phyloP scores from a whole-genome alignment of 208 protist species.

The Acanthamoeba royreba region DNA sequence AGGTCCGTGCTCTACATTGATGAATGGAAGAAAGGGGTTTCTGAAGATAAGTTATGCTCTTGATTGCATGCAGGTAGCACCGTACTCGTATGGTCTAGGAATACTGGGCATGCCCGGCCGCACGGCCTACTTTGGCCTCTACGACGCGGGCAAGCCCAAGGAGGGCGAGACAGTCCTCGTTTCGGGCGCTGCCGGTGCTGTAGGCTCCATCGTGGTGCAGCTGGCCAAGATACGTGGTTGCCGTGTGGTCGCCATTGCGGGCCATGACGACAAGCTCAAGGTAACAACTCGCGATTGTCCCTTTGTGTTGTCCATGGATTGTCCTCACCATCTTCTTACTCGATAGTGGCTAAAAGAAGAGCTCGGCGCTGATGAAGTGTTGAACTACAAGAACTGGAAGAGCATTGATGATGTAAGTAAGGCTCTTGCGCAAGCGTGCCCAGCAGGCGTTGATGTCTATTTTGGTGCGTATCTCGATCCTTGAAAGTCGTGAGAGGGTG shows the following conservation, averaged over 20 bases:
- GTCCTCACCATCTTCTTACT: too few species aligned
- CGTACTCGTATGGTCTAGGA: slow-evolving; percentile 7
- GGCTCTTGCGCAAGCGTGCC: slow-evolving; percentile 43
- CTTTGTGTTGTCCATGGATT: neutral
- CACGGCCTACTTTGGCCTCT: slow-evolving; percentile 46
- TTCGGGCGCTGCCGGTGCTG: slow-evolving; percentile 65
- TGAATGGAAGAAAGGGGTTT: too few species aligned
- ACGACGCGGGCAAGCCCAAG: slow-evolving; percentile 51
- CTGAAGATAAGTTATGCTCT: neutral
- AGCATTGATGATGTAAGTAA: slow-evolving; percentile 24
- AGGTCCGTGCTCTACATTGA: neutral
- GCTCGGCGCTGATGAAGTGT: slow-evolving; percentile 22
- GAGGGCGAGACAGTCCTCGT: slow-evolving; percentile 71
- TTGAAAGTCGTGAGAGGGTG: neutral
- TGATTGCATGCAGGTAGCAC: neutral
- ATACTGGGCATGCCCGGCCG: slow-evolving; percentile 40
- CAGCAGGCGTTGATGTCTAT: slow-evolving; percentile 76
- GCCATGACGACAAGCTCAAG: slow-evolving; percentile 59
- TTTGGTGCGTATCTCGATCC: slow-evolving; percentile 55
- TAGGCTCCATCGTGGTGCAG: slow-evolving; percentile 53
- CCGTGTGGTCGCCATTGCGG: slow-evolving; percentile 60
- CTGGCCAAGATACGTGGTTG: slow-evolving; percentile 55
- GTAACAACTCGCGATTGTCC: slow-evolving; percentile 30
- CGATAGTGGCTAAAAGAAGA: neutral
- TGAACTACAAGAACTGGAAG: slow-evolving; percentile 65